These are phyloP conservation scores for Eutrema salsugineum DNA, from an alignment of 441 rosid genomes.

Conservation along the genomic window DNA sequence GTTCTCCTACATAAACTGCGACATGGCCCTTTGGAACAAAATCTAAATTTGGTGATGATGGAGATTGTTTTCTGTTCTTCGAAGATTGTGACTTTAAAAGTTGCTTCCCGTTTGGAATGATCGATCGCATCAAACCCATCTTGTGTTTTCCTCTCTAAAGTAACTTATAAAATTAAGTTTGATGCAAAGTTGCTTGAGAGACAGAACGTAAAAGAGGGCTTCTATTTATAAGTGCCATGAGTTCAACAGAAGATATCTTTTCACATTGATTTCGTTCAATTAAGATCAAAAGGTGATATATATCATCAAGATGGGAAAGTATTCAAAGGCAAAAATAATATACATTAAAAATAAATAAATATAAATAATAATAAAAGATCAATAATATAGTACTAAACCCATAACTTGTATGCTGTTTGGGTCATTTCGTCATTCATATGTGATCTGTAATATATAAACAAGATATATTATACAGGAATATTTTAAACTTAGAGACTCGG, in stretches of 20 bases:
- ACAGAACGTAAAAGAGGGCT: not conserved
- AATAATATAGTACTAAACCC: conserved; percentile 1
- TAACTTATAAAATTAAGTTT: not conserved
- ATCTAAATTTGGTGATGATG: conserved; percentile 1
- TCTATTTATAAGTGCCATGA: not conserved
- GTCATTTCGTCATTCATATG: not conserved
- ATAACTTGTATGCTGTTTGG: conserved; percentile 11
- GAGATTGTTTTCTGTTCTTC: not conserved
- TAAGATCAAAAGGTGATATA: conserved; percentile 17
- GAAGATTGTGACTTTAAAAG: not conserved
- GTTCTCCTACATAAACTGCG: conserved; percentile 37
- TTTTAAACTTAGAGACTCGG: not conserved
- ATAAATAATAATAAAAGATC: not conserved
- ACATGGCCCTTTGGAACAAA: conserved; percentile 35
- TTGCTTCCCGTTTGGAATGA: conserved; percentile 2
- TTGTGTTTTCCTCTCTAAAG: not conserved
- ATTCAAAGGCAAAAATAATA: not conserved
- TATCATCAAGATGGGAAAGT: not conserved
- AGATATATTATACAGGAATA: not conserved
- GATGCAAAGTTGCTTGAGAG: not conserved
- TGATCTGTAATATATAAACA: not conserved
- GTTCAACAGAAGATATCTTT: not conserved
- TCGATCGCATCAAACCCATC: conserved; percentile 8
- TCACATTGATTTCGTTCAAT: not conserved
- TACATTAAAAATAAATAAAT: too few species aligned